Percentiles rank a stretch among this genome's conserved stretches.
Evolutionary conservation across 352 stramenopile genomes (phyloP).

Genomic region (Phytophthora capsici): DNA sequence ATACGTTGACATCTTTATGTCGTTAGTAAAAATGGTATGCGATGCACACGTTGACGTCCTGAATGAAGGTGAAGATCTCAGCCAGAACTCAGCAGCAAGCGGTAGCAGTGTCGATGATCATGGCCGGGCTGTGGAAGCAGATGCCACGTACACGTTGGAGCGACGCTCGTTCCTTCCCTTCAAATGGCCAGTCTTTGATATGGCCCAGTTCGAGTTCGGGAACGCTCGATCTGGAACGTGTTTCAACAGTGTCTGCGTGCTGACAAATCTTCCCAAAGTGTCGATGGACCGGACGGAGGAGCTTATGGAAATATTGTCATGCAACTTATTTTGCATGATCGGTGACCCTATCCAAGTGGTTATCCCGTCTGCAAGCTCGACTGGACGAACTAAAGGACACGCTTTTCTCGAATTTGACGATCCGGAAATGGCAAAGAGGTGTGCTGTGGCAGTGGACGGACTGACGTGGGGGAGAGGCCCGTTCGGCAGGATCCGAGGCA

Average conservation of each 20-base stretch:
- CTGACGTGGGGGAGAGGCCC: constrained; percentile 72
- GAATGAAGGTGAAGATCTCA: constrained; percentile 14
- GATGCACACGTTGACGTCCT: constrained; percentile 70
- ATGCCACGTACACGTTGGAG: constrained; percentile 16
- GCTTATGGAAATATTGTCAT: constrained; percentile 77
- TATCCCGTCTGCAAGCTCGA: constrained; percentile 68
- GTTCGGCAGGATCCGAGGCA: constrained; percentile 70
- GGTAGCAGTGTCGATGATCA: background rate
- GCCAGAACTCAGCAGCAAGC: constrained; percentile 6
- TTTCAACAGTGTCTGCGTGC: constrained; percentile 84
- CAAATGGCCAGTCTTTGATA: constrained; percentile 90
- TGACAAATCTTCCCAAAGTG: constrained; percentile 86
- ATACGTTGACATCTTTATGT: constrained; percentile 86
- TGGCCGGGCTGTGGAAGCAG: constrained; percentile 1
- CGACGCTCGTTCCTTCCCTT: constrained; percentile 51
- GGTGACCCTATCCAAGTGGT: constrained; percentile 85
- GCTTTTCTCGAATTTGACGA: constrained; percentile 89
- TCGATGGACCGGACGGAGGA: constrained; percentile 75
- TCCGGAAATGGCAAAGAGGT: constrained; percentile 59
- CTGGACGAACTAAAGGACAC: constrained; percentile 73
- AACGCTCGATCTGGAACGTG: constrained; percentile 78
- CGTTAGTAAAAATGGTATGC: constrained; percentile 74
- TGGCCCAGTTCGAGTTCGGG: constrained; percentile 89
- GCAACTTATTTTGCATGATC: constrained; percentile 81
- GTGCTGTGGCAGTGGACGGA: constrained; percentile 67